Evolutionary conservation across 352 stramenopile genomes (phyloP).

Genomic region (Phytophthora hibernalis): DNA sequence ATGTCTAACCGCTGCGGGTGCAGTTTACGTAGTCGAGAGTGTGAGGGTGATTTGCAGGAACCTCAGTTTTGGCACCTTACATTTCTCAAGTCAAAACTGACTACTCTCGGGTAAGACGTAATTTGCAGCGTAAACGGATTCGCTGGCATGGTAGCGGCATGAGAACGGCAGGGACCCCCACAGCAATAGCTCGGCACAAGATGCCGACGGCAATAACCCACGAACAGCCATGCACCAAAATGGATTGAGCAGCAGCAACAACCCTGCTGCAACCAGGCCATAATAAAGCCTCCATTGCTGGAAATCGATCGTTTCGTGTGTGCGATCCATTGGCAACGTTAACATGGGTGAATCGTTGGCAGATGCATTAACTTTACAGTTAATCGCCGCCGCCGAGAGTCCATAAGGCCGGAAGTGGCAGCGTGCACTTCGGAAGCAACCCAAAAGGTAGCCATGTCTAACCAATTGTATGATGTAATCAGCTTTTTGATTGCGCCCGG

Average conservation of each 20-base stretch:
- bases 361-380: background rate
- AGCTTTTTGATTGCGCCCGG: slow-evolving; percentile 1
- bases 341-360: background rate
- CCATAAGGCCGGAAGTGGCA: slow-evolving; percentile 10
- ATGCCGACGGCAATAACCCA: slow-evolving; percentile 11
- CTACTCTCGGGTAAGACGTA: slow-evolving; percentile 24
- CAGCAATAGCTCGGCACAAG: slow-evolving; percentile 19
- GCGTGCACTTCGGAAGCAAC: background rate
- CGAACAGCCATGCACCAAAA: background rate
- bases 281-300: background rate
- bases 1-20: slow-evolving; percentile 20
- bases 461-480: slow-evolving; percentile 22
- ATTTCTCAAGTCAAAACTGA: slow-evolving; percentile 26
- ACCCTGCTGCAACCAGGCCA: background rate
- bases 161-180: slow-evolving; percentile 7
- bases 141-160: slow-evolving; percentile 5
- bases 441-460: slow-evolving; percentile 20
- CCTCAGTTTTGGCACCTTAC: slow-evolving; percentile 16
- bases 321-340: background rate
- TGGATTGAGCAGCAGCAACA: background rate
- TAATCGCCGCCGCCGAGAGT: background rate
- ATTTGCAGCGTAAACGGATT: slow-evolving; percentile 21
- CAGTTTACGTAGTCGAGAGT: slow-evolving; percentile 33
- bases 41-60: slow-evolving; percentile 20
- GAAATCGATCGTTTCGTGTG: background rate